phyloP scores from a whole-genome alignment of 2,329 filamentous ascomycete species.

The Aspergillus caelatus region DNA sequence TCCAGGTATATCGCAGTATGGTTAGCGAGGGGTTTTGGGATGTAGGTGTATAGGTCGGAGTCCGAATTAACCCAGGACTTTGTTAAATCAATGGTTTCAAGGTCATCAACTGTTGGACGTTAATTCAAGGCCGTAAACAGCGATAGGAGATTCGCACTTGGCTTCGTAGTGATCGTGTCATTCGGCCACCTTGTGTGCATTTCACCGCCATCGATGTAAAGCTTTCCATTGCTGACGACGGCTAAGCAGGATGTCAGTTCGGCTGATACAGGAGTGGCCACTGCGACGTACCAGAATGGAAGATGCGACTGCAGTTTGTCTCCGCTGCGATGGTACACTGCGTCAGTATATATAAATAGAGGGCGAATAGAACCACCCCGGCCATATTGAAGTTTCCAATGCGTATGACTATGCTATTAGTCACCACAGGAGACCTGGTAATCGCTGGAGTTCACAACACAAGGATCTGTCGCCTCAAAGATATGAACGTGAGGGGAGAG shows the following conservation, averaged over 20 bases:
- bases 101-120: slow-evolving; percentile 5
- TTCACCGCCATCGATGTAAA: slow-evolving; percentile 13
- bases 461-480: background rate
- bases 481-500: background rate
- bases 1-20: slow-evolving; percentile 6
- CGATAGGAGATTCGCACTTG: background rate
- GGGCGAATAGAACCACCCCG: background rate
- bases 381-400: background rate
- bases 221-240: slow-evolving; percentile 9
- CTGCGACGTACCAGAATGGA: background rate
- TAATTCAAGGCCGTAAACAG: background rate
- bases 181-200: slow-evolving; percentile 1
- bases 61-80: slow-evolving; percentile 12
- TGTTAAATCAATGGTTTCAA: slow-evolving; percentile 9
- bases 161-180: background rate
- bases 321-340: background rate
- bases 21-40: slow-evolving; percentile 10
- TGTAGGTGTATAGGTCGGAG: slow-evolving; percentile 4
- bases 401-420: background rate
- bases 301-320: slow-evolving; percentile 3
- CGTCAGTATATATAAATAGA: background rate
- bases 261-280: background rate
- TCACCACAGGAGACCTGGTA: background rate
- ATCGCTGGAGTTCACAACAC: background rate
- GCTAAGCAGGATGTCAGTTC: background rate